Evolutionary conservation across 2,329 filamentous ascomycete genomes (phyloP), one percentile per base, ranked within the genome.

Genomic region (Pseudocercospora vitis): DNA sequence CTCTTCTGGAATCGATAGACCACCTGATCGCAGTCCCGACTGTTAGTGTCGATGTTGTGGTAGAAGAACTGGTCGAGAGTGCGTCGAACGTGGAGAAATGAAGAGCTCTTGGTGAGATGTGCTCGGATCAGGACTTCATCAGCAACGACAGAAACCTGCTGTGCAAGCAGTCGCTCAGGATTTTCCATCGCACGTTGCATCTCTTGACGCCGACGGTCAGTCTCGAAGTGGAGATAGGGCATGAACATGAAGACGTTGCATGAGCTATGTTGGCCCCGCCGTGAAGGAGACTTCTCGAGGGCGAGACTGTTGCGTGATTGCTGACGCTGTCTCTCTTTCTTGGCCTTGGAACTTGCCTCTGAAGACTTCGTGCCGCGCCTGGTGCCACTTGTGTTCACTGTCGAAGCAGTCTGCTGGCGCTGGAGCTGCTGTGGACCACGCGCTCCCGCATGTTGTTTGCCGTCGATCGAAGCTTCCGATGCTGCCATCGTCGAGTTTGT

Each of bases 61-160:
- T 86, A 86, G 64, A 82, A 84, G 65, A 82, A 86, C 52, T 87
- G 83, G 61, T 86, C 83, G 1, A 86, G 70, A 0, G 84, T 86
- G 18, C 84, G 74, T 7, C 83, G 78, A 0, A 83, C 76, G 63
- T 87, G 83, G 1, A 84, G 69, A 28, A 63, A 63, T 2, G 60
- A 63, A 29, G 46, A 54, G 1, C 54, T 56, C 37, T 59, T 61
- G 39, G 52, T 57, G 12, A 63, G 44, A 52, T 63, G 60, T 19
- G 60, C 60, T 21, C 60, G 58, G n/a, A 63, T 55, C 11, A 63
- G 48, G 3, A 69, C 70, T 4, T 75, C 75, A 8, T 76, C 77
- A 8, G 71, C 57, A 6, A 55, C 50, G 4, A 46, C 55, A 16
- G 55, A 32, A n/a, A 59, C 35, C 23, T 54, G 49, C 19, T 53